Evolutionary conservation across 768 basidiomycete genomes (phyloP).

Genomic region (Termitomyces sp.): DNA sequence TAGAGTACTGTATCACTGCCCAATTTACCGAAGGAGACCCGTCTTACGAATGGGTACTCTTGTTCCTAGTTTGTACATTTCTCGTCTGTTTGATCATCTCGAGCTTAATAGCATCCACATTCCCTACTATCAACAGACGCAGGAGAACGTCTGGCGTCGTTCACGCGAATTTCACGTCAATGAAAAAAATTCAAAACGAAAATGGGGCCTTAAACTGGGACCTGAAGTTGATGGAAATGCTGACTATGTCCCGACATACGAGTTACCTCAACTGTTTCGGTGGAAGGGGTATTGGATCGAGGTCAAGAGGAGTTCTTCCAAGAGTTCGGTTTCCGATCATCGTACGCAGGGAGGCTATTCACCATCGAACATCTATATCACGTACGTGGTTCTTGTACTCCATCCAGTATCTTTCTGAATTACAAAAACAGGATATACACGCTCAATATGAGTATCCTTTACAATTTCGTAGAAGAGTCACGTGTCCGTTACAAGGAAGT

Average conservation of each 20-base stretch:
- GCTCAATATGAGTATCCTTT: slow-evolving; percentile 30
- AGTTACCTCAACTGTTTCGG: slow-evolving; percentile 34
- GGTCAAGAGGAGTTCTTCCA: slow-evolving; percentile 23
- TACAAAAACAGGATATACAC: slow-evolving; percentile 33
- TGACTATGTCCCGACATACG: slow-evolving; percentile 38
- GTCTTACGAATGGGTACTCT: slow-evolving; percentile 46
- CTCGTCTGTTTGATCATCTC: neutral
- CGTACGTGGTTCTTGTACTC: slow-evolving; percentile 17
- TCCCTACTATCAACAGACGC: slow-evolving; percentile 24
- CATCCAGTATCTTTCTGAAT: neutral
- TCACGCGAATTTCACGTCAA: slow-evolving; percentile 37
- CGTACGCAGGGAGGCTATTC: slow-evolving; percentile 7
- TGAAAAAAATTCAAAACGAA: slow-evolving; percentile 35
- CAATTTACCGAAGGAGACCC: slow-evolving; percentile 45
- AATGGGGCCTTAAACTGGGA: slow-evolving; percentile 31
- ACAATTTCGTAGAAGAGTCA: slow-evolving; percentile 33
- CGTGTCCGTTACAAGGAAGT: slow-evolving; percentile 29
- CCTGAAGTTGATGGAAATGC: slow-evolving; percentile 25
- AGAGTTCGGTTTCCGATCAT: slow-evolving; percentile 7
- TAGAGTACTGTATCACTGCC: slow-evolving; percentile 43
- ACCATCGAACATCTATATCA: slow-evolving; percentile 22
- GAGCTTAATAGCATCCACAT: neutral
- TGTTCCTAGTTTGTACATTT: slow-evolving; percentile 33
- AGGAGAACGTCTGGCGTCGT: slow-evolving; percentile 41
- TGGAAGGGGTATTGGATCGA: slow-evolving; percentile 40